These are phyloP conservation scores for Taiozyma sp. DNA, from an alignment of 1,139 yeast genomes.

Conservation along the genomic window DNA sequence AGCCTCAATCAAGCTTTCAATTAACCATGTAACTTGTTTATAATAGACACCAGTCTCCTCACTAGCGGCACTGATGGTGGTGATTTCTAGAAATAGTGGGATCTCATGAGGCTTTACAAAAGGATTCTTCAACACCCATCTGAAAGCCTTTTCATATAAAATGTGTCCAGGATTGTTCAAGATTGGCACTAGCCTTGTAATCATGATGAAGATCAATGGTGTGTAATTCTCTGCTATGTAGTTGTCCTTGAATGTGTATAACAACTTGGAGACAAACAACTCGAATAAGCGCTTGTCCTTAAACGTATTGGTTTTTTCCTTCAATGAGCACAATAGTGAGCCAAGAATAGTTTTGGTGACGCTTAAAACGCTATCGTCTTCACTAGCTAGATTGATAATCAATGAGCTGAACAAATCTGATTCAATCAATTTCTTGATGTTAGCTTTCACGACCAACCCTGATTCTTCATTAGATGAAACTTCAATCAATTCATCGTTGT, in stretches of 20 bases:
- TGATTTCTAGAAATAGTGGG: slow-evolving; percentile 56
- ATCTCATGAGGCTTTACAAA: slow-evolving; percentile 50
- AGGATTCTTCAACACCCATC: slow-evolving; percentile 47
- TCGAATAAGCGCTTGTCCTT: slow-evolving; percentile 58
- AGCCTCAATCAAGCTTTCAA: slow-evolving; percentile 44
- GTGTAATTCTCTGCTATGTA: slow-evolving; percentile 26
- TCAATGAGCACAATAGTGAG: slow-evolving; percentile 37
- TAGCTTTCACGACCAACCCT: slow-evolving; percentile 33
- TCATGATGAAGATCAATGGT: slow-evolving; percentile 40
- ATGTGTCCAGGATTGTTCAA: slow-evolving; percentile 65
- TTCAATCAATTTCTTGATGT: slow-evolving; percentile 56
- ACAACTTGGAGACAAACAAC: slow-evolving; percentile 56
- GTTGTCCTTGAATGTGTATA: slow-evolving; percentile 38
- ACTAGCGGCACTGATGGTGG: slow-evolving; percentile 31
- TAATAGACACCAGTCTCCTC: slow-evolving; percentile 49
- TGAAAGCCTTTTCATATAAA: slow-evolving; percentile 63
- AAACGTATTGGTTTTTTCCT: slow-evolving; percentile 31
- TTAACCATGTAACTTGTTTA: slow-evolving; percentile 64
- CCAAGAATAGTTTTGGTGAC: slow-evolving; percentile 41
- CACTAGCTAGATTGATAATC: slow-evolving; percentile 48
- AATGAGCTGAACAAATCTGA: slow-evolving; percentile 54
- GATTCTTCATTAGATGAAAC: slow-evolving; percentile 27
- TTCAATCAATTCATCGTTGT: slow-evolving; percentile 55
- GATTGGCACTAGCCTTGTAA: slow-evolving; percentile 53
- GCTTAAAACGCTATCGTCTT: slow-evolving; percentile 45